Conservation (phyloP, 2,329 filamentous ascomycete species). For the Claviceps maximensis region DNA sequence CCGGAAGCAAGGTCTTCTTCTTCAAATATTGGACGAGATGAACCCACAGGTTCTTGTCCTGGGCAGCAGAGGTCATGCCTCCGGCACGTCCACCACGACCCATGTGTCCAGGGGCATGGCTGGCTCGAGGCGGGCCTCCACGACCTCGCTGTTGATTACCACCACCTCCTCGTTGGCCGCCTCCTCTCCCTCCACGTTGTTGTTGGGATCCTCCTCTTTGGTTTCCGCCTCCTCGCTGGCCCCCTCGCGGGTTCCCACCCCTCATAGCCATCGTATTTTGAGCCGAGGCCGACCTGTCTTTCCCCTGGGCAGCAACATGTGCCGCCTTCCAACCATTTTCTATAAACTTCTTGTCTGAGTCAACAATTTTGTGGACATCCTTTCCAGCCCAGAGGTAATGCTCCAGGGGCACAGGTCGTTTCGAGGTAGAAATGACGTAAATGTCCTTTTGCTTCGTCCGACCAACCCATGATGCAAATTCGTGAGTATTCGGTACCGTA, state of each 20-base stretch:
- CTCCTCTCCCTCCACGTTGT: constrained; percentile 26
- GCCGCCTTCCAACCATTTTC: constrained; percentile 93
- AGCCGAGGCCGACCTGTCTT: constrained; percentile 54
- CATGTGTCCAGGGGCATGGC: constrained; percentile 67
- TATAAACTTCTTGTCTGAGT: constrained; percentile 79
- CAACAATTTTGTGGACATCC: constrained; percentile 86
- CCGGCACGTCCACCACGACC: constrained; percentile 75
- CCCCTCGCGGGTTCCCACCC: constrained; percentile 24
- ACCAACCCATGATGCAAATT: constrained; percentile 97
- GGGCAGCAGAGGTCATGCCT: constrained; percentile 75
- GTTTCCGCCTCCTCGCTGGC: constrained; percentile 25
- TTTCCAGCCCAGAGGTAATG: constrained; percentile 96
- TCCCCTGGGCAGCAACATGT: constrained; percentile 67
- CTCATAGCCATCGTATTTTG: constrained; percentile 22
- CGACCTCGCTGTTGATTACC: constrained; percentile 42
- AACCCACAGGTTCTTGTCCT: constrained; percentile 95
- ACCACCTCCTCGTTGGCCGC: constrained; percentile 31
- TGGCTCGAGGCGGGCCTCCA: constrained; percentile 39
- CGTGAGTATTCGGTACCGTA: constrained; percentile 92
- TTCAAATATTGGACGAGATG: constrained; percentile 84
- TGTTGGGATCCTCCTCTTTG: constrained; percentile 28
- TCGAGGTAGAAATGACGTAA: constrained; percentile 95
- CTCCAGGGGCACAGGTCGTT: constrained; percentile 85
- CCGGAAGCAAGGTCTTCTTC: constrained; percentile 76
- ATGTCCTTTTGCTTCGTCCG: constrained; percentile 98